Conservation (phyloP, 2,329 filamentous ascomycete genomes). For the Penicillium aurantiogriseum region DNA sequence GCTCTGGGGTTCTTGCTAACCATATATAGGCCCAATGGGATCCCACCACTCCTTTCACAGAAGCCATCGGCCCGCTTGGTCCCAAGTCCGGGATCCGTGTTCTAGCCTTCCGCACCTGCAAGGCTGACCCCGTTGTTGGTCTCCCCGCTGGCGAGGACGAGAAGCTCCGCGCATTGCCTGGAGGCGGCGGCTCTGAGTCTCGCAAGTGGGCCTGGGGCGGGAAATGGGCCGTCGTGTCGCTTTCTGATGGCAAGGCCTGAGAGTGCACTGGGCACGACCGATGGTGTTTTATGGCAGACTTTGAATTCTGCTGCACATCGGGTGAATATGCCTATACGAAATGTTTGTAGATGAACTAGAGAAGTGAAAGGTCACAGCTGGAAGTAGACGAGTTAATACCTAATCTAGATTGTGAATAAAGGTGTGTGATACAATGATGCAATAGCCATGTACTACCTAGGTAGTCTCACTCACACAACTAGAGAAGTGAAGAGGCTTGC, state of each 20-base stretch:
- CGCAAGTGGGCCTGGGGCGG: conserved; percentile 94
- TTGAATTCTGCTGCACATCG: neutral
- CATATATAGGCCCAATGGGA: conserved; percentile 70
- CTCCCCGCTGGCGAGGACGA: conserved; percentile 81
- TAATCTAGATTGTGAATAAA: conserved; percentile 1
- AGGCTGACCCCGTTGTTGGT: conserved; percentile 92
- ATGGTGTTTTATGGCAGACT: neutral
- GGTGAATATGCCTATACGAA: neutral
- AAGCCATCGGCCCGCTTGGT: conserved; percentile 83
- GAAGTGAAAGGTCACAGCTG: neutral
- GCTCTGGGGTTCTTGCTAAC: conserved; percentile 5
- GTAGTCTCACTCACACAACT: neutral
- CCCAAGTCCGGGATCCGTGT: conserved; percentile 78
- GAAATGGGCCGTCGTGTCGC: conserved; percentile 94
- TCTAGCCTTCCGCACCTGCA: conserved; percentile 87
- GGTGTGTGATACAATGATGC: neutral
- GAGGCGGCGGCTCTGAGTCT: conserved; percentile 66
- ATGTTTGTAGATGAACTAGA: neutral
- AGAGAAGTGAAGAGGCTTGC: neutral
- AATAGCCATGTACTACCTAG: neutral
- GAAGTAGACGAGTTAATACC: neutral
- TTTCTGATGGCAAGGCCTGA: conserved; percentile 64
- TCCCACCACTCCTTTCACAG: conserved; percentile 77
- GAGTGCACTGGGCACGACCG: neutral
- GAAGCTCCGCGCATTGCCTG: conserved; percentile 65